Percentiles rank a stretch among this genome's conserved stretches.
phyloP scores from a whole-genome alignment of 257 asterid genomes.

The Scutellaria barbata region DNA sequence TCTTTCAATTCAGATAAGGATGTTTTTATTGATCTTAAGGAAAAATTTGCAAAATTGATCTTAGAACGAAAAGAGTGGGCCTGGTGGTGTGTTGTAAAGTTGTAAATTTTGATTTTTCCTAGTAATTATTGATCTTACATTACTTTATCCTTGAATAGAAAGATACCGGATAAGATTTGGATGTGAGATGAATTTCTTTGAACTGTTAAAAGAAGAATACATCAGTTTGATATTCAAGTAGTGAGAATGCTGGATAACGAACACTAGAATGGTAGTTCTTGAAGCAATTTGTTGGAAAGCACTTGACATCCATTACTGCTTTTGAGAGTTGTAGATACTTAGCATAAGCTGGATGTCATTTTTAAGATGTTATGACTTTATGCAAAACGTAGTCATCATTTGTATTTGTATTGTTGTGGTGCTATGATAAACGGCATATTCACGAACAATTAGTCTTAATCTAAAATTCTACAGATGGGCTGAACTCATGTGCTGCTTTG shows the following conservation, averaged over 20 bases:
- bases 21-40: not conserved
- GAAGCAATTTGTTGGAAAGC: not conserved
- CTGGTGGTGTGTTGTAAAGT: not conserved
- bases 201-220: not conserved
- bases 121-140: constrained; percentile 3
- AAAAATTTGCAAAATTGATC: not conserved
- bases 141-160: not conserved
- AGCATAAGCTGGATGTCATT: not conserved
- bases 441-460: not conserved
- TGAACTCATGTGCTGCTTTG: constrained; percentile 1
- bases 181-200: constrained; percentile 3
- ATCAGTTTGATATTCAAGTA: not conserved
- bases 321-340: not conserved
- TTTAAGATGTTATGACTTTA: constrained; percentile 13
- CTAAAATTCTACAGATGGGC: not conserved
- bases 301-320: not conserved
- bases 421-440: not conserved
- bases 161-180: constrained; percentile 11
- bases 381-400: not conserved
- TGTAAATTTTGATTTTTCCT: not conserved
- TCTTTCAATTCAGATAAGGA: not conserved
- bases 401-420: constrained; percentile 4
- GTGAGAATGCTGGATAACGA: constrained; percentile 14
- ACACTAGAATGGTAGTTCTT: not conserved
- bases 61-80: not conserved